Base-by-base conservation (phyloP, 2,329 filamentous ascomycete species). In the Trichoderma sp. region DNA sequence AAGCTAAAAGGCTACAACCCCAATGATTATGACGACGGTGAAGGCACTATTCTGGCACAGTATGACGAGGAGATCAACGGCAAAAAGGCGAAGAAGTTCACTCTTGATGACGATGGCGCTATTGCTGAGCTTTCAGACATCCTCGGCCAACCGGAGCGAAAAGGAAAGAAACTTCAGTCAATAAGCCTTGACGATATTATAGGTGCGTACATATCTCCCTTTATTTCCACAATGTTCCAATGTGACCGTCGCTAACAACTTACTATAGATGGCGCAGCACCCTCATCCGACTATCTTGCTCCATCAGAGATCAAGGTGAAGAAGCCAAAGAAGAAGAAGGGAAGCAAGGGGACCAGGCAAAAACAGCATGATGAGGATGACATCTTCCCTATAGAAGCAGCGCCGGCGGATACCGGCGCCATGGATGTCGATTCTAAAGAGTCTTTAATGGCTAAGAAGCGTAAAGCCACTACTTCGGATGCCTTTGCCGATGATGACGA, bases 241-340 rank as follows among this genome's bases (percentile, higher is more conserved):
- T 63, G 32, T 13, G 6, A 28, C 23, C 1, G 12, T 43, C 30
- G 53, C 67, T 72, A 34, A 72, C 61, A 57, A 28, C 34, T 32
- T 11, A 28, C 13, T 43, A 5, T 8, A 81, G 75, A 76, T 34
- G 77, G 78, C 50, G 73, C 74, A 9, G 82, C 84, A 72, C 80
- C 76, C 20, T 75, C 88, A 17, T 97, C 95, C 20, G 96, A 99
- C 80, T 99, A 99, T 80, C 85, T 97, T 74, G 94, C 97, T 73
- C 84, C 91, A 17, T 93, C 92, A 2, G 92, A 96, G 76, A 88
- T 98, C 78, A 99, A 98, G 81, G 88, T 98, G 74, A 97, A 94
- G 83, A 99, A 97, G 80, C 91, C 93, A 0, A 98, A 97, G 83
- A 98, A 97, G 82, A 98, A 97, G 84, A 97, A 95, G 84, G 96